Evolutionary conservation across 768 basidiomycete genomes (phyloP).

Genomic region (Rhodotorula toruloides): DNA sequence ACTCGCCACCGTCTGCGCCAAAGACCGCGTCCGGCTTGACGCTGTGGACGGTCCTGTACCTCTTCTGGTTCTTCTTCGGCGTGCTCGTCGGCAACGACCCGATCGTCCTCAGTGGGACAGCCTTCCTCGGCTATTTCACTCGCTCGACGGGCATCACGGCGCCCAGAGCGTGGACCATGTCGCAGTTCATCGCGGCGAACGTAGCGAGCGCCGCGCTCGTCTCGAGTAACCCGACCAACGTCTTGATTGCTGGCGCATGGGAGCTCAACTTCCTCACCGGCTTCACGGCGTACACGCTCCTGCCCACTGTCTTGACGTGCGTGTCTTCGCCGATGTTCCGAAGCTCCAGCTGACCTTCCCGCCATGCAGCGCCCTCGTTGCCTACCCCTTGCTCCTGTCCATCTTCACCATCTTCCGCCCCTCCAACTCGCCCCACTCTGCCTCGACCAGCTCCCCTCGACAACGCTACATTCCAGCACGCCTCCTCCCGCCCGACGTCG

Average conservation of each 20-base stretch:
- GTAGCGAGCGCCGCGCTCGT: constrained; percentile 60
- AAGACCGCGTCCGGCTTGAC: constrained; percentile 29
- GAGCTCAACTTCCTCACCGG: constrained; percentile 41
- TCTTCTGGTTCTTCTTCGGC: constrained; percentile 55
- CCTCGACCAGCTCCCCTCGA: neutral
- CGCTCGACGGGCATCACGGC: constrained; percentile 54
- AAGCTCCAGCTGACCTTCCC: too few species aligned
- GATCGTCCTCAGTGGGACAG: constrained; percentile 83
- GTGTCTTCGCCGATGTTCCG: neutral
- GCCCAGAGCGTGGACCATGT: constrained; percentile 50
- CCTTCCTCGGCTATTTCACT: constrained; percentile 84
- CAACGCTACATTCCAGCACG: constrained; percentile 33
- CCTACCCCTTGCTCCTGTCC: constrained; percentile 53
- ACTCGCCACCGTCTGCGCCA: constrained; percentile 23
- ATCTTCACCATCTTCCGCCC: constrained; percentile 47
- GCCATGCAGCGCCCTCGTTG: constrained; percentile 51
- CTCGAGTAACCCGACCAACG: constrained; percentile 88
- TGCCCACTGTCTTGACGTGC: constrained; percentile 61
- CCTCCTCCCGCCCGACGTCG: constrained; percentile 44
- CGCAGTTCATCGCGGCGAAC: constrained; percentile 50
- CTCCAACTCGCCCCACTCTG: constrained; percentile 47
- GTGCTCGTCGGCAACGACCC: constrained; percentile 85
- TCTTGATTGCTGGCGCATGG: constrained; percentile 69
- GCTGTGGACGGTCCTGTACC: constrained; percentile 28
- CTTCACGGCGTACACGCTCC: constrained; percentile 53